Conservation (phyloP, 176 grass and related monocot species). For the Aechmea fasciata region DNA sequence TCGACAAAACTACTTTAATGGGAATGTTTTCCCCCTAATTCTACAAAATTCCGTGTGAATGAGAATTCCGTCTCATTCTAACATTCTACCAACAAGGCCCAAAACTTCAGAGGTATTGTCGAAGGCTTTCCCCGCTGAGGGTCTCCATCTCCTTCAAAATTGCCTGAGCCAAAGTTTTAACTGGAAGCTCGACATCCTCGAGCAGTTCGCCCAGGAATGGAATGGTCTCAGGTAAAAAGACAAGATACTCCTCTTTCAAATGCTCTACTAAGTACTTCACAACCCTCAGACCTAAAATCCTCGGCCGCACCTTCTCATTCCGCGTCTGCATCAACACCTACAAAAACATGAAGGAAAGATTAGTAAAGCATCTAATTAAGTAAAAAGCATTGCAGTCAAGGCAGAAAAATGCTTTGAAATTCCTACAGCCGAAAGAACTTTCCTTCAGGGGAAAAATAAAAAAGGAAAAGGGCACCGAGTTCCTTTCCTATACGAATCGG, state of each 20-base stretch:
- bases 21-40: no score
- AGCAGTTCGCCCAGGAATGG: conserved; percentile 72
- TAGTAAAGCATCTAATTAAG: background rate
- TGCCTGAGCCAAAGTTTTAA: conserved; percentile 58
- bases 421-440: background rate
- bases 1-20: no score
- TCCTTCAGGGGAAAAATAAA: no score
- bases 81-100: no score
- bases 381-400: background rate
- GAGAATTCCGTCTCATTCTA: no score
- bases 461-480: no score
- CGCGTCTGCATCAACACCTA: conserved; percentile 88
- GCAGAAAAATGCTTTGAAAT: background rate
- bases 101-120: conserved; percentile 42
- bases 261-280: conserved; percentile 76
- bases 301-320: conserved; percentile 55
- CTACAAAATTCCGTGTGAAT: no score
- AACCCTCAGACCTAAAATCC: conserved; percentile 73
- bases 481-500: no score
- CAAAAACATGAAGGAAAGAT: background rate
- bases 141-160: conserved; percentile 75
- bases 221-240: conserved; percentile 65
- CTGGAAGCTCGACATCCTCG: conserved; percentile 73
- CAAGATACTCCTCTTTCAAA: conserved; percentile 76
- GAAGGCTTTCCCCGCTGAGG: conserved; percentile 65